phyloP scores from a whole-genome alignment of 495 filamentous ascomycete species.

The Xylaria scruposa region DNA sequence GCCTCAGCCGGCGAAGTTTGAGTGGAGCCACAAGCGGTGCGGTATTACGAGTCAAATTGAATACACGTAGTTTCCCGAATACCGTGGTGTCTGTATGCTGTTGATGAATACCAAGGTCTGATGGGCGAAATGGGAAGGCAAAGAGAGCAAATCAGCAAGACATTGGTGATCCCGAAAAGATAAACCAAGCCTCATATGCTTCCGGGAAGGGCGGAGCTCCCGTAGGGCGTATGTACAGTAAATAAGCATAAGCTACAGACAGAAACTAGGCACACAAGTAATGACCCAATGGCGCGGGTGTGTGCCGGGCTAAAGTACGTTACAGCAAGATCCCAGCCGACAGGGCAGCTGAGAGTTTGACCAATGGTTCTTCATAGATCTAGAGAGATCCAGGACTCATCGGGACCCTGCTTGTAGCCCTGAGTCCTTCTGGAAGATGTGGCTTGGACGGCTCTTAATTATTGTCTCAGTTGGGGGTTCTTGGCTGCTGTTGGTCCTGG shows the following conservation, averaged over 20 bases:
- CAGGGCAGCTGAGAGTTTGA: not conserved
- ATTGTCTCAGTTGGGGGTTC: not conserved
- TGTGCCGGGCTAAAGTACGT: constrained; percentile 10
- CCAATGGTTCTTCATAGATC: constrained; percentile 9
- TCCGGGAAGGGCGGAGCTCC: constrained; percentile 20
- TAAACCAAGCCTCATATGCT: not conserved
- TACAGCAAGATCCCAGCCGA: constrained; percentile 4
- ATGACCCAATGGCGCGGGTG: constrained; percentile 34
- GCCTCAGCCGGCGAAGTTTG: constrained; percentile 4
- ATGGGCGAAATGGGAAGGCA: not conserved
- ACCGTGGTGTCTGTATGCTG: not conserved
- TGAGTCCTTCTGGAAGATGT: constrained; percentile 4
- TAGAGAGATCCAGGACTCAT: not conserved
- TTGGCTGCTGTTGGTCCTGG: not conserved
- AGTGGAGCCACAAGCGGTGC: not conserved
- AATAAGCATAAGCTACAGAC: constrained; percentile 32
- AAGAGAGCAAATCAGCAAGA: not conserved
- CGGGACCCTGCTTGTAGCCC: constrained; percentile 7
- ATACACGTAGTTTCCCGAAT: not conserved
- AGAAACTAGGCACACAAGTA: constrained; percentile 21
- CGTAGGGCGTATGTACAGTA: constrained; percentile 21
- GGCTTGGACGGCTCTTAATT: constrained; percentile 7
- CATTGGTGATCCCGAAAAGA: not conserved
- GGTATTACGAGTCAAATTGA: not conserved
- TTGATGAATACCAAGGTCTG: not conserved